Evolutionary conservation across 768 basidiomycete species (phyloP).

Genomic region (Agaricus sinodeliciosus): DNA sequence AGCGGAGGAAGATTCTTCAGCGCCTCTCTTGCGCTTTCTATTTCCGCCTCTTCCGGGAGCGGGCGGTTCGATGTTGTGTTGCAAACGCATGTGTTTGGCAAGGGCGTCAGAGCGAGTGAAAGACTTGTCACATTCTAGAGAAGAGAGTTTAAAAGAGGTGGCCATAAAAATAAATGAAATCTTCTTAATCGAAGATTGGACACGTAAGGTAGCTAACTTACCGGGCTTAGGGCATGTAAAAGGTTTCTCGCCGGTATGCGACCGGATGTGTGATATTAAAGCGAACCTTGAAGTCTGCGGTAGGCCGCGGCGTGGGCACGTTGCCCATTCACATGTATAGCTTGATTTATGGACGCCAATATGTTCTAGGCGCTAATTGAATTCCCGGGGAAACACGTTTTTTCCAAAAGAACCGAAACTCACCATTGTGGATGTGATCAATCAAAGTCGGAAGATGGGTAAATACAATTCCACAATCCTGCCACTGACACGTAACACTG

Average conservation of each 20-base stretch:
- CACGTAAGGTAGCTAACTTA: conserved; percentile 26
- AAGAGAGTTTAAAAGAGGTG: conserved; percentile 10
- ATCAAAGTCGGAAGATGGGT: conserved; percentile 70
- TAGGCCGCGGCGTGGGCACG: conserved; percentile 72
- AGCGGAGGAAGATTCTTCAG: conserved; percentile 24
- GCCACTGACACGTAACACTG: conserved; percentile 78
- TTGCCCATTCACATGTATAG: conserved; percentile 87
- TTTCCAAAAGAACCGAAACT: conserved; percentile 18
- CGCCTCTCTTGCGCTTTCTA: conserved; percentile 63
- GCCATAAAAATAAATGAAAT: conserved; percentile 8
- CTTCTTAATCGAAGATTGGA: conserved; percentile 6
- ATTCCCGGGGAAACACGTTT: neutral
- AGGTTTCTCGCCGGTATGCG: conserved; percentile 93
- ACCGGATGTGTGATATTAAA: conserved; percentile 83
- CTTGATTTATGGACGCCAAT: conserved; percentile 79
- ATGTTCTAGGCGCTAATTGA: conserved; percentile 44
- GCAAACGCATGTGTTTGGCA: conserved; percentile 86
- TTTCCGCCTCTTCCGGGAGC: conserved; percentile 64
- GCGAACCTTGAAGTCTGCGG: conserved; percentile 87
- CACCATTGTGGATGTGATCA: conserved; percentile 78
- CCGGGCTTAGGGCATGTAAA: conserved; percentile 80
- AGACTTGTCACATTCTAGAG: conserved; percentile 84
- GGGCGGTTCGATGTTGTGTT: conserved; percentile 74
- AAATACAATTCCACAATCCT: conserved; percentile 70
- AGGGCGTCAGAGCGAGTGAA: conserved; percentile 95